Evolutionary conservation across 305 asterid genomes (phyloP).

Genomic region (Fraxinus sp.): DNA sequence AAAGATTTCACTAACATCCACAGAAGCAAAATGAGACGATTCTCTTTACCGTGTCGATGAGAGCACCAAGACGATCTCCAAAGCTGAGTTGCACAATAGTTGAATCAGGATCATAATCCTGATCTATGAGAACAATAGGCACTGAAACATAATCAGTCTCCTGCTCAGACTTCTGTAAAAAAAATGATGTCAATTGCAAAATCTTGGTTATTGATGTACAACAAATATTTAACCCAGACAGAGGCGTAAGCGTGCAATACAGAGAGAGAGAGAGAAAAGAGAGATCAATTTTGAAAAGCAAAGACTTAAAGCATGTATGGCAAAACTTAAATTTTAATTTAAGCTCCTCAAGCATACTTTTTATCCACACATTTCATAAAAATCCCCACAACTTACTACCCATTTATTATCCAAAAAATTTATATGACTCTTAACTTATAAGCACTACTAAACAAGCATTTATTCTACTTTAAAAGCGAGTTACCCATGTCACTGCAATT

Average conservation of each 20-base stretch:
- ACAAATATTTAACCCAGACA: not conserved
- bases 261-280: not conserved
- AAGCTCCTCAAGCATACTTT: not conserved
- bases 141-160: slow-evolving; percentile 65
- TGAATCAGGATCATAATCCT: slow-evolving; percentile 80
- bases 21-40: slow-evolving; percentile 1
- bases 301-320: not conserved
- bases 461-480: not conserved
- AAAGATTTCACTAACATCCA: not conserved
- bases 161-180: slow-evolving; percentile 45
- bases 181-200: slow-evolving; percentile 6
- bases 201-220: not conserved
- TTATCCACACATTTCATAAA: not conserved
- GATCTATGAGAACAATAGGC: slow-evolving; percentile 93
- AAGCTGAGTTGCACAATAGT: slow-evolving; percentile 90
- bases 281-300: not conserved
- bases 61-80: slow-evolving; percentile 98
- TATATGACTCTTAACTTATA: not conserved
- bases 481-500: not conserved
- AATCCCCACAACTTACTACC: not conserved
- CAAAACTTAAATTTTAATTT: not conserved
- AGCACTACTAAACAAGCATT: not conserved
- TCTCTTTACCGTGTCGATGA: slow-evolving; percentile 77
- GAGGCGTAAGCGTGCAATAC: not conserved
- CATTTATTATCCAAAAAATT: not conserved